Percentiles rank a stretch among this genome's conserved stretches.
These are phyloP conservation scores for Botrytis byssoidea DNA, from an alignment of 2,329 filamentous ascomycete genomes.

Conservation along the genomic window DNA sequence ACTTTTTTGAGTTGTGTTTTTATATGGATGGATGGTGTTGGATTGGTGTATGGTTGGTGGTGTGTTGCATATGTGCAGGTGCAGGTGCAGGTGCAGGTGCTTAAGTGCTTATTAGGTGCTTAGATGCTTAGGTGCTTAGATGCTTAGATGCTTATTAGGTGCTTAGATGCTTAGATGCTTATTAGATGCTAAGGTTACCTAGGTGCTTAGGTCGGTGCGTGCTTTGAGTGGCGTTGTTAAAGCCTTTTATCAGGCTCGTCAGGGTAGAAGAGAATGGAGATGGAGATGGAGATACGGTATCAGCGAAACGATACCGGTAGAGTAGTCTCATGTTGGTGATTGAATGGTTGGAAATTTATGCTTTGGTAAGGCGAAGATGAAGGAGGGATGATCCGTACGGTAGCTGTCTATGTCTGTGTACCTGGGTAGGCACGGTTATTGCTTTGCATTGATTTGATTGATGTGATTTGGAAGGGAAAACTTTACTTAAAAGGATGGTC, in stretches of 20 bases:
- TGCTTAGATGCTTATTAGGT: background rate
- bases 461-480: background rate
- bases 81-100: background rate
- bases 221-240: background rate
- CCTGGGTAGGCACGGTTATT: background rate
- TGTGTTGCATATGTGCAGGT: background rate
- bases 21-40: background rate
- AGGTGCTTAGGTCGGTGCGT: background rate
- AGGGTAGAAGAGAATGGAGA: too few relatives aligned
- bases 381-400: slow-evolving; percentile 3
- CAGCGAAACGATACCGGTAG: background rate
- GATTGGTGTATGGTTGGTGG: too few relatives aligned
- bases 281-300: too few relatives aligned
- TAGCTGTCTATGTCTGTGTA: background rate
- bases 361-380: background rate
- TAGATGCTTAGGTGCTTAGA: background rate
- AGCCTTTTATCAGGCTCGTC: background rate
- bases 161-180: background rate
- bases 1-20: background rate
- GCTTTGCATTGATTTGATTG: background rate
- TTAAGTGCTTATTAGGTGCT: background rate
- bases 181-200: too few relatives aligned
- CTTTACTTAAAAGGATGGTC: background rate
- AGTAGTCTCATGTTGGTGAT: background rate
- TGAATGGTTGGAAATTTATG: background rate